Evolutionary conservation across 2,329 filamentous ascomycete species (phyloP).

Genomic region (Xylaria sp.): DNA sequence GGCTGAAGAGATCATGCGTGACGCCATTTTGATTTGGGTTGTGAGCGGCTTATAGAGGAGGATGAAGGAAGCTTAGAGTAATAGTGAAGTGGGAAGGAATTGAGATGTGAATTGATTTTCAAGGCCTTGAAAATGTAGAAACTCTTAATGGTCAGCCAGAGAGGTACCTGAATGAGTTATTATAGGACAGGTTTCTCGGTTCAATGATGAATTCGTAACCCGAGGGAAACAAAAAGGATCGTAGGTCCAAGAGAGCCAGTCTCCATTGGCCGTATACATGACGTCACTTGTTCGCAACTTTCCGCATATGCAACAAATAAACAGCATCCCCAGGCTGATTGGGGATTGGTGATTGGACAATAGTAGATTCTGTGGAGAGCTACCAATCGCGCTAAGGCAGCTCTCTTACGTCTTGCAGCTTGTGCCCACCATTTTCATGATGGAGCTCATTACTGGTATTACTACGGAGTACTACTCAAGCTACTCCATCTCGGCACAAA

Average conservation of each 20-base stretch:
- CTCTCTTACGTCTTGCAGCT: conserved; percentile 18
- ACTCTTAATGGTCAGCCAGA: conserved; percentile 7
- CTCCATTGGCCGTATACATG: conserved; percentile 20
- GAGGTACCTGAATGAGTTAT: conserved; percentile 16
- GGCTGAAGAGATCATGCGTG: conserved; percentile 43
- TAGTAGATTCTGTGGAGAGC: conserved; percentile 26
- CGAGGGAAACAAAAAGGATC: conserved; percentile 9
- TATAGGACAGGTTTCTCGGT: not conserved
- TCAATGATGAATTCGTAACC: conserved; percentile 1
- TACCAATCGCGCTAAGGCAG: conserved; percentile 23
- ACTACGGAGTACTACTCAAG: no score
- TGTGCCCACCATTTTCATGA: conserved; percentile 11
- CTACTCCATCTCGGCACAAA: not conserved
- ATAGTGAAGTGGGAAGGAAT: not conserved
- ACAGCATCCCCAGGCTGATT: conserved; percentile 1
- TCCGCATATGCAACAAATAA: conserved; percentile 5
- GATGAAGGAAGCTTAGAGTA: not conserved
- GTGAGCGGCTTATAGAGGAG: not conserved
- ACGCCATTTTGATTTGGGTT: conserved; percentile 46
- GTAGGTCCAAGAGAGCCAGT: not conserved
- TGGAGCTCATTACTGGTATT: not conserved
- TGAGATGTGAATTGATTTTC: not conserved
- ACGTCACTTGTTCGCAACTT: conserved; percentile 34
- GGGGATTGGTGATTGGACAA: conserved; percentile 28
- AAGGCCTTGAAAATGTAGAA: conserved; percentile 12